These are phyloP conservation scores for Batrachochytrium dendrobatidis DNA, from an alignment of 371 early-diverging fungal genomes.

Conservation along the genomic window DNA sequence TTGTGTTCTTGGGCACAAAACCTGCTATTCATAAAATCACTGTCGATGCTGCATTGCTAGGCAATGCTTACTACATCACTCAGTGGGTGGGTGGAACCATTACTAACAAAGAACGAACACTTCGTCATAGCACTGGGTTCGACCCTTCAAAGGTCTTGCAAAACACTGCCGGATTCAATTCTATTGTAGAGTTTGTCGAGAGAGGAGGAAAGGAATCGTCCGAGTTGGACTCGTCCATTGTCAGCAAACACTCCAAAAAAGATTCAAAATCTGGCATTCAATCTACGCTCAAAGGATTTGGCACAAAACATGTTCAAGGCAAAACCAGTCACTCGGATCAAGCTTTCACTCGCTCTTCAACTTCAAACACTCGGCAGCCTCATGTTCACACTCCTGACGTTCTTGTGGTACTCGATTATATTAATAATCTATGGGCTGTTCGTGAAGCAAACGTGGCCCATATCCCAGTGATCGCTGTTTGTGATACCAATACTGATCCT, in stretches of 20 bases:
- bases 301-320: not conserved
- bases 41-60: constrained; percentile 73
- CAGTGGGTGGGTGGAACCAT: constrained; percentile 88
- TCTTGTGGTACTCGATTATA: constrained; percentile 77
- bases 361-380: constrained; percentile 30
- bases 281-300: not conserved
- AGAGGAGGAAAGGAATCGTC: not conserved
- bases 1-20: constrained; percentile 85
- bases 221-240: not conserved
- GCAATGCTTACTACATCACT: constrained; percentile 73
- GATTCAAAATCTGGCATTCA: too few relatives aligned
- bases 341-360: not conserved
- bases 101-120: constrained; percentile 74
- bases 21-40: constrained; percentile 57
- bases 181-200: too few relatives aligned
- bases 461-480: constrained; percentile 86
- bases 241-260: not conserved
- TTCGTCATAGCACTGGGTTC: constrained; percentile 34
- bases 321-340: not conserved
- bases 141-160: constrained; percentile 38
- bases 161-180: constrained; percentile 1
- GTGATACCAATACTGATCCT: constrained; percentile 92
- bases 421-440: constrained; percentile 73
- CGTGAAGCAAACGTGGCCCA: constrained; percentile 71
- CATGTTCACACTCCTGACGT: constrained; percentile 73